Evolutionary conservation across 179 eudicot genomes (phyloP).

Genomic region (Carnegiea gigantea): DNA sequence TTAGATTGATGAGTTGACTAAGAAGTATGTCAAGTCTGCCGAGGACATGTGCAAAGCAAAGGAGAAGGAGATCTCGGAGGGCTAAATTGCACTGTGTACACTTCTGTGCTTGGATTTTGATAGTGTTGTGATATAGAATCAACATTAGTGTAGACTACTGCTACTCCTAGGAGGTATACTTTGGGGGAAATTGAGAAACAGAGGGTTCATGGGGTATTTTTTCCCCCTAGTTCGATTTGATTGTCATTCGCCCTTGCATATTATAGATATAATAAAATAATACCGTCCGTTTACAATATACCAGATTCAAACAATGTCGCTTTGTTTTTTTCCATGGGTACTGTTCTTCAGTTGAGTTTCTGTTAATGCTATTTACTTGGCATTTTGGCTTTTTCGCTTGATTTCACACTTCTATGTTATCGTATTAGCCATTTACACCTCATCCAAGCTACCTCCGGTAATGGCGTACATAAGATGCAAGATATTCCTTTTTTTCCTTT

Average conservation of each 20-base stretch:
- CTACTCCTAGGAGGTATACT: not conserved
- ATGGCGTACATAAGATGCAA: not conserved
- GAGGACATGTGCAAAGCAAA: slow-evolving; percentile 94
- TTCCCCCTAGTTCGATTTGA: not conserved
- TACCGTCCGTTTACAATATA: too few species aligned
- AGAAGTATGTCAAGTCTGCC: slow-evolving; percentile 81
- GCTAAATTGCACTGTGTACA: slow-evolving; percentile 31
- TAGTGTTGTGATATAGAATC: slow-evolving; percentile 1
- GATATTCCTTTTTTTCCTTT: not conserved
- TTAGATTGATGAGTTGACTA: slow-evolving; percentile 85
- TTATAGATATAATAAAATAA: too few species aligned
- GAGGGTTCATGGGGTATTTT: not conserved
- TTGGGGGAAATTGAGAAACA: not conserved
- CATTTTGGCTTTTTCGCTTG: not conserved
- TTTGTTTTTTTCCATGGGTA: not conserved
- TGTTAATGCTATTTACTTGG: too few species aligned
- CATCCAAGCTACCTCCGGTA: too few species aligned
- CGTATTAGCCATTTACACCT: not conserved
- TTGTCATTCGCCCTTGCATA: not conserved
- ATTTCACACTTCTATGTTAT: not conserved
- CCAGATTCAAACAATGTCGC: not conserved
- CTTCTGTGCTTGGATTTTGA: slow-evolving; percentile 3
- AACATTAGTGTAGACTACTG: slow-evolving; percentile 7
- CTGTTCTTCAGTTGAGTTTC: not conserved
- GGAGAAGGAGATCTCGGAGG: slow-evolving; percentile 77